These are phyloP conservation scores for Carex myosuroides DNA, from an alignment of 176 grass and related monocot genomes.

Conservation along the genomic window DNA sequence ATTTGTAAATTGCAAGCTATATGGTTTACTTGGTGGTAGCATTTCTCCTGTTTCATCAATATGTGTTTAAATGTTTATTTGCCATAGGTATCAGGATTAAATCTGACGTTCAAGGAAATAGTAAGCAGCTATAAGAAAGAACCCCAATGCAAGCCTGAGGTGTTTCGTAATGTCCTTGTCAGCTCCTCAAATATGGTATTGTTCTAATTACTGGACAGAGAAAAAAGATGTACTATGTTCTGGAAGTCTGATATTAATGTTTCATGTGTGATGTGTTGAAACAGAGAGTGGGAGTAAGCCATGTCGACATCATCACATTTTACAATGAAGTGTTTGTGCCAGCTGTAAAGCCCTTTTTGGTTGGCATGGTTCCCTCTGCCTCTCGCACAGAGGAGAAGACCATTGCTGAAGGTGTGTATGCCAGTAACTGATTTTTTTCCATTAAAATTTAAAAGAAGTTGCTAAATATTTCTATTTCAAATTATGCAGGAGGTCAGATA, in stretches of 20 bases:
- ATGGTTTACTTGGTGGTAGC: not conserved
- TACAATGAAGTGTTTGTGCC: constrained; percentile 93
- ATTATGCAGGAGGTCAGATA: constrained; percentile 43
- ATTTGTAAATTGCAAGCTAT: not conserved
- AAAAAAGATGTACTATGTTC: not conserved
- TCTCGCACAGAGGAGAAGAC: constrained; percentile 46
- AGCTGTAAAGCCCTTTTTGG: constrained; percentile 67
- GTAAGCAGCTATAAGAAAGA: constrained; percentile 71
- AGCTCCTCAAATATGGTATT: constrained; percentile 35
- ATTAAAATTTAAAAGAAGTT: not conserved
- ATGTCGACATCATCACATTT: constrained; percentile 86
- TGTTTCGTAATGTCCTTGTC: constrained; percentile 68
- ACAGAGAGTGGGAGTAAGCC: constrained; percentile 51
- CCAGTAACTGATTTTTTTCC: constrained; percentile 24
- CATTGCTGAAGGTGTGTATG: constrained; percentile 41
- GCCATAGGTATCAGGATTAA: constrained; percentile 49
- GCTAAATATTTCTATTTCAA: constrained; percentile 27
- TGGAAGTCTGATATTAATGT: not conserved
- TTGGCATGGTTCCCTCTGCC: constrained; percentile 42
- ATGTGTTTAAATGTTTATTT: constrained; percentile 31
- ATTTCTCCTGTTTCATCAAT: constrained; percentile 19
- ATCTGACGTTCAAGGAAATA: constrained; percentile 64
- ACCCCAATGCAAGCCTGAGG: constrained; percentile 74
- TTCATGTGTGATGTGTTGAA: constrained; percentile 17
- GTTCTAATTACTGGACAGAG: not conserved